Conservation (phyloP, 768 basidiomycete species). For the Dioszegia aurantiaca region DNA sequence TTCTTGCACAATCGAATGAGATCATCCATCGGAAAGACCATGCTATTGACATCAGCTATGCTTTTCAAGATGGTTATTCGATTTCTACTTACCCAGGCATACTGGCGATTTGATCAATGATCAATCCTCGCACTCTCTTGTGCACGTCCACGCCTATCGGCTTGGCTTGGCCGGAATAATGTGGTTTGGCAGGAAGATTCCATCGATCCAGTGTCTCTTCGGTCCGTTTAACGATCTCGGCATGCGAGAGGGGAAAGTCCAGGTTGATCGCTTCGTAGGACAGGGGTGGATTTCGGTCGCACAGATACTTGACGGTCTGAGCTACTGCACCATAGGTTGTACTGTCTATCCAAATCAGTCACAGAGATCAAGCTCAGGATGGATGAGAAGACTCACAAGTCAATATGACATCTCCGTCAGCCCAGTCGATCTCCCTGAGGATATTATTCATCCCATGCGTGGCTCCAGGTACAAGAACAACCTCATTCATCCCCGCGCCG, state of each 20-base stretch:
- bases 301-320: constrained; percentile 59
- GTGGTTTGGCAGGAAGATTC: constrained; percentile 46
- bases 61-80: neutral
- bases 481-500: constrained; percentile 48
- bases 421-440: constrained; percentile 67
- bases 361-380: no score
- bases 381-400: constrained; percentile 58
- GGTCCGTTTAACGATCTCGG: constrained; percentile 56
- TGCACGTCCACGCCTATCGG: constrained; percentile 31
- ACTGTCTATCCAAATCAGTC: constrained; percentile 53
- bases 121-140: constrained; percentile 60
- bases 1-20: constrained; percentile 65
- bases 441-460: constrained; percentile 68
- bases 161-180: constrained; percentile 25
- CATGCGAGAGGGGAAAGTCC: constrained; percentile 61
- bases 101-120: constrained; percentile 68
- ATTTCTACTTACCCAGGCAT: constrained; percentile 56
- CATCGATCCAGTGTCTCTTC: constrained; percentile 31
- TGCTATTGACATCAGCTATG: constrained; percentile 46
- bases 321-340: constrained; percentile 63
- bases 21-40: constrained; percentile 67
- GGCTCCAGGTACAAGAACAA: constrained; percentile 58
- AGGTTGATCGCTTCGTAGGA: constrained; percentile 58
- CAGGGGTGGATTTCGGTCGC: constrained; percentile 62
- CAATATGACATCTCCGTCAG: constrained; percentile 65